These are phyloP conservation scores for Paspalum notatum DNA, from an alignment of 176 grass and related monocot species.

Conservation along the genomic window DNA sequence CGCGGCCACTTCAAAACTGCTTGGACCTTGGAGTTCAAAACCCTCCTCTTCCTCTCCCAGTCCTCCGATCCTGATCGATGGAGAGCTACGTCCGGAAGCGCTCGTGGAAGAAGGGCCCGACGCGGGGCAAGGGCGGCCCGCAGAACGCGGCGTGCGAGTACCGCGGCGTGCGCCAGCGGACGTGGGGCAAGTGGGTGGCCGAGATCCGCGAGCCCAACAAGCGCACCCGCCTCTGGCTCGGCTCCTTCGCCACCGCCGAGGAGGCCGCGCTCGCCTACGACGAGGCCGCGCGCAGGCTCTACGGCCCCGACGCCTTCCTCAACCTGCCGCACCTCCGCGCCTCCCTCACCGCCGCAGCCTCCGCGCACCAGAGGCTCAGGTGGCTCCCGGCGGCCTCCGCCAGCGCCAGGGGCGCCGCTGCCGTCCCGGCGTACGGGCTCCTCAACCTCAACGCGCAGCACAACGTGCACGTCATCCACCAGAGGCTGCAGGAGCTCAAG, in stretches of 20 bases:
- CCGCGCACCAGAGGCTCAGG: slow-evolving; percentile 64
- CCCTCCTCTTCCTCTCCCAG: not conserved
- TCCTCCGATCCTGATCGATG: slow-evolving; percentile 13
- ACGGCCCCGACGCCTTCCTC: slow-evolving; percentile 91
- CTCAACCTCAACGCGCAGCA: slow-evolving; percentile 99
- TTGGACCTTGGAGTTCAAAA: slow-evolving; percentile 29
- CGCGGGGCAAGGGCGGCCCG: slow-evolving; percentile 72
- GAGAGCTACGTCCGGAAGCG: slow-evolving; percentile 66
- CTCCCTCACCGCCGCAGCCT: slow-evolving; percentile 37
- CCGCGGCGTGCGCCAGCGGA: slow-evolving; percentile 81
- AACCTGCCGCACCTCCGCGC: slow-evolving; percentile 95
- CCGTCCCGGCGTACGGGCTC: slow-evolving; percentile 74
- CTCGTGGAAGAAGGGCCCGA: slow-evolving; percentile 96
- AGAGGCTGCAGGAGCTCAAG: slow-evolving; percentile 92
- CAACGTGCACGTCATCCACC: slow-evolving; percentile 99
- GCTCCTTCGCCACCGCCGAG: slow-evolving; percentile 88
- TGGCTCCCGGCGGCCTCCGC: slow-evolving; percentile 80
- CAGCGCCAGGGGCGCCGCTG: slow-evolving; percentile 3
- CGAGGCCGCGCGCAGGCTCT: slow-evolving; percentile 86
- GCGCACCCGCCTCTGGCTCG: slow-evolving; percentile 78
- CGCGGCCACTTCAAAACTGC: slow-evolving; percentile 38
- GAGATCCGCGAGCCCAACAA: slow-evolving; percentile 94
- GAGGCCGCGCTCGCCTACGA: slow-evolving; percentile 92
- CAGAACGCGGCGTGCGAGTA: slow-evolving; percentile 87
- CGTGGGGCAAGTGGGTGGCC: slow-evolving; percentile 90